Base-by-base conservation (phyloP, 2,329 filamentous ascomycete species). In the Golovinomyces cichoracearum region DNA sequence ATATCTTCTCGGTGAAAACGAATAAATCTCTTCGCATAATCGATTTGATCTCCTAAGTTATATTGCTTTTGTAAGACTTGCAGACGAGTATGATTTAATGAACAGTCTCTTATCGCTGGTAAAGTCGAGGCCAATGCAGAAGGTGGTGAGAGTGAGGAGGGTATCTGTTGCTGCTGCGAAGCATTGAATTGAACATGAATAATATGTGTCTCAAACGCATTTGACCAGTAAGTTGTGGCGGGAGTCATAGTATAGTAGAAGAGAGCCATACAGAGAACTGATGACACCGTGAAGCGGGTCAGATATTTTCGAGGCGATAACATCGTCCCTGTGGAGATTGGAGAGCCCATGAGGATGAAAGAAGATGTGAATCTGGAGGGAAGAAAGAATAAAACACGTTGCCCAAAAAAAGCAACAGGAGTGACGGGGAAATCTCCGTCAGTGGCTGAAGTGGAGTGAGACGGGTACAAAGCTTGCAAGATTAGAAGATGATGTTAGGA, bases 1-100 rank as follows among this genome's bases (percentile, higher is more conserved):
- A 73, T 66, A 49, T 68, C 66, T 48, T 69, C 60, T 35, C 70
- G 67, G 35, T 64, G 65, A 51, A 71, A 68, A 53, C 67, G 67
- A 22, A 74, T 62, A 54, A 74, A 72, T 49, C 72, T 66, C 60
- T 71, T 71, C 50, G 67, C 64, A 61, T 74, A 74, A 53, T 74
- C 67, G 53, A 74, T 69, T 35, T 63, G 64, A 37, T 70, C 65
- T 22, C 65, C 62, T 12, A 76, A 63, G 9, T 63, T 60, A 54
- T 70, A 70, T 52, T 64, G 66, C 23, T 66, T 55, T 54, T 68
- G 65, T 49, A 73, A 56, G 4, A 63, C 58, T 45, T 61, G 60
- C 49, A 74, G 63, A 48, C 67, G 64, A 12, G 64, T 62, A 38
- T 63, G 62, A 57, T 74, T 66, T 50, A 70, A 60, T 52, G 63